A percentile compares a stretch with the other conserved stretches of the same genome.
Conservation (phyloP, 352 stramenopile species). For the Pythium aquatile region DNA sequence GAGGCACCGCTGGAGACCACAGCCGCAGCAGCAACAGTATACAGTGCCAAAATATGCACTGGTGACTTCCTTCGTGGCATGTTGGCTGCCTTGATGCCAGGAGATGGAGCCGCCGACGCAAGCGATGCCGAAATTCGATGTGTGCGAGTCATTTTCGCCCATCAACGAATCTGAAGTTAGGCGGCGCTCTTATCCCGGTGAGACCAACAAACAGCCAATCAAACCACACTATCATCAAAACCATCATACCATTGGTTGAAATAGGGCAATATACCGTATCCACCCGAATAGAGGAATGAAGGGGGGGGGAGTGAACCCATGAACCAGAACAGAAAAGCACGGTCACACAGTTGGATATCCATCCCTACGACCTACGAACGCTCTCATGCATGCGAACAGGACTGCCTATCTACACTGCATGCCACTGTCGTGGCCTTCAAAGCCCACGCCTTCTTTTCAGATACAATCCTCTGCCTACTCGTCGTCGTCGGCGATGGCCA, state of each 20-base stretch:
- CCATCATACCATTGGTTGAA: neutral
- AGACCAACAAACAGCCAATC: neutral
- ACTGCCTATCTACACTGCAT: neutral
- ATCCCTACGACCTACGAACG: neutral
- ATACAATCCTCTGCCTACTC: constrained; percentile 12
- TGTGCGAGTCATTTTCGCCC: constrained; percentile 1
- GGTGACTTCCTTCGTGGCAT: neutral
- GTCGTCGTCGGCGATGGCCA: constrained; percentile 63
- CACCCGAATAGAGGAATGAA: neutral
- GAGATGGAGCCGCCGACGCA: neutral
- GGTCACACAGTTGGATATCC: neutral
- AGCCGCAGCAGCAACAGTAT: neutral
- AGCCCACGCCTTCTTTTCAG: neutral
- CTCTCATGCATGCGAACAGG: neutral
- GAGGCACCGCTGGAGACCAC: neutral
- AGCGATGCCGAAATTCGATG: neutral
- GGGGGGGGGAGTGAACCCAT: neutral
- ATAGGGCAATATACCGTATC: neutral
- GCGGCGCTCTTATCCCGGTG: neutral
- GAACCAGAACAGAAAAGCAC: neutral
- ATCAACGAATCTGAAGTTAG: constrained; percentile 5
- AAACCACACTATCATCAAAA: neutral
- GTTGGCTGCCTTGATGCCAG: neutral
- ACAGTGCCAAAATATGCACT: neutral
- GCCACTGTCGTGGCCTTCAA: neutral